These are phyloP conservation scores for Tranzscheliella williamsii DNA, from an alignment of 1,284 basidiomycete species.

Conservation along the genomic window DNA sequence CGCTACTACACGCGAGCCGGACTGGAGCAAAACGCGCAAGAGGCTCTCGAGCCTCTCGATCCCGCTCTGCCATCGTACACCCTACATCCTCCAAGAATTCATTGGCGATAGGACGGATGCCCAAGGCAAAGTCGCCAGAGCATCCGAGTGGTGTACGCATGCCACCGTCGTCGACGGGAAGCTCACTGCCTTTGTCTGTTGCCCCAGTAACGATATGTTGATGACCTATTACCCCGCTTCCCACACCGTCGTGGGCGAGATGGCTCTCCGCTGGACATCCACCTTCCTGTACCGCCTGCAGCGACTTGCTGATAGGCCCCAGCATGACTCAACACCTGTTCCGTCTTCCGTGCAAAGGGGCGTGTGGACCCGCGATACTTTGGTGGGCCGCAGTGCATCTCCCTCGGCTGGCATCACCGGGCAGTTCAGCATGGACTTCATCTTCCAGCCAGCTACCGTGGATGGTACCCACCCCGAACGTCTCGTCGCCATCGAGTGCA, in stretches of 20 bases:
- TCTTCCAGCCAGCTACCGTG: conserved; percentile 55
- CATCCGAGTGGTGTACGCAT: conserved; percentile 63
- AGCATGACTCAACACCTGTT: not conserved
- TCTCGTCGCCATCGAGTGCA: conserved; percentile 63
- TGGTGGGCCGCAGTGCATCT: conserved; percentile 20
- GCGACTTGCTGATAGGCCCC: conserved; percentile 1
- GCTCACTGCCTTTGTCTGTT: conserved; percentile 63
- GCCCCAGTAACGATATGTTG: conserved; percentile 64
- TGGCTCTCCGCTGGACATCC: conserved; percentile 61
- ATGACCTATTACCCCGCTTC: conserved; percentile 63
- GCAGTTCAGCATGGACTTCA: conserved; percentile 64
- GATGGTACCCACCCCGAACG: conserved; percentile 40
- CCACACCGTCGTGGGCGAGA: conserved; percentile 51
- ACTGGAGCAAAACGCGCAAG: conserved; percentile 36
- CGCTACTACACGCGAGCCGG: conserved; percentile 4
- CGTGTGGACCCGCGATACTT: conserved; percentile 14
- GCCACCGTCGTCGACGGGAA: conserved; percentile 62
- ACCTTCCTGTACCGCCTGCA: conserved; percentile 57
- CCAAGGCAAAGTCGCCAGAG: not conserved
- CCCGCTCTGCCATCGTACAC: conserved; percentile 36
- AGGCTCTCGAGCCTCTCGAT: conserved; percentile 32
- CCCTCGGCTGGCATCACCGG: conserved; percentile 55
- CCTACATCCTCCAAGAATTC: conserved; percentile 58
- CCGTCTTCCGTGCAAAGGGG: not conserved
- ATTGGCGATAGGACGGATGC: conserved; percentile 49